Conservation (phyloP, 495 filamentous ascomycete genomes). For the Hypoxylon trugodes region DNA sequence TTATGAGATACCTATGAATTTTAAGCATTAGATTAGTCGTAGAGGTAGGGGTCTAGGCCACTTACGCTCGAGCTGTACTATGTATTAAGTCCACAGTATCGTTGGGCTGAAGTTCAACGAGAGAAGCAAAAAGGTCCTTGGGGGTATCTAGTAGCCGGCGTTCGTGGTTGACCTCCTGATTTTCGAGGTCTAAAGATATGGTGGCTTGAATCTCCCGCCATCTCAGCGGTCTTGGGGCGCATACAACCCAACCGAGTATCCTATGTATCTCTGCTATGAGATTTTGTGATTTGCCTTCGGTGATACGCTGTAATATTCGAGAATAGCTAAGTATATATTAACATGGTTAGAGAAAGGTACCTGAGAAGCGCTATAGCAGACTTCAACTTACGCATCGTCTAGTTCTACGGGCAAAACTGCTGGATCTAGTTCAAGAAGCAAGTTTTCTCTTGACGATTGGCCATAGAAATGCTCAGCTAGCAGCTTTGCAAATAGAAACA, state of each 20-base stretch:
- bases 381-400: conserved; percentile 10
- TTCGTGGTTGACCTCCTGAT: conserved; percentile 39
- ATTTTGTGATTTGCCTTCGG: conserved; percentile 5
- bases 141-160: conserved; percentile 40
- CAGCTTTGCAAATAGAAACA: conserved; percentile 58
- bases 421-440: conserved; percentile 45
- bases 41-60: too few relatives aligned
- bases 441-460: conserved; percentile 40
- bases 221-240: conserved; percentile 52
- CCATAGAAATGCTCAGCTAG: conserved; percentile 49
- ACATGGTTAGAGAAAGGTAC: not conserved
- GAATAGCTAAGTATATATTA: not conserved
- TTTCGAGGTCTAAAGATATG: conserved; percentile 43
- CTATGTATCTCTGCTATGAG: conserved; percentile 26
- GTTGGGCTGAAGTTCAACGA: conserved; percentile 48
- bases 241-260: conserved; percentile 56
- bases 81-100: conserved; percentile 54
- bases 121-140: conserved; percentile 55
- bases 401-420: conserved; percentile 5
- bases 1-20: conserved; percentile 11
- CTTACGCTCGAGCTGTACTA: conserved; percentile 53
- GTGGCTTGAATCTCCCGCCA: conserved; percentile 58
- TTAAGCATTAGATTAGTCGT: conserved; percentile 36
- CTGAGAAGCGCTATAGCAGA: not conserved
- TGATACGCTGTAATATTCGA: not conserved